Conservation (phyloP, 2,329 filamentous ascomycete genomes). For the Hortaea werneckii region DNA sequence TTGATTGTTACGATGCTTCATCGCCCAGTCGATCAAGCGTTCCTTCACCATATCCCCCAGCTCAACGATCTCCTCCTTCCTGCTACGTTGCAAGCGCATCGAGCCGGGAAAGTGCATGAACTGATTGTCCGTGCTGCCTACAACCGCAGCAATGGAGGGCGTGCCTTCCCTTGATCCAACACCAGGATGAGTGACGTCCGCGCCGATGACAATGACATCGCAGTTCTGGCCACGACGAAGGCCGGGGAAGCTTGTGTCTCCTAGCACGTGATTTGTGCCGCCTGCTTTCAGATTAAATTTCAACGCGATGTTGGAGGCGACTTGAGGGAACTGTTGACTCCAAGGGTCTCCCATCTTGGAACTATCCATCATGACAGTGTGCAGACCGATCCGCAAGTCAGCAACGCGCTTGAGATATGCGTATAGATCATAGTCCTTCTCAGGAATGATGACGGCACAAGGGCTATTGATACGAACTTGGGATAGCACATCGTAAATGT, state of each 20-base stretch:
- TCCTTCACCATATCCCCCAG: background rate
- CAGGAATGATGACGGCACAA: too few relatives aligned
- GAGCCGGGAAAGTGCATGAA: slow-evolving; percentile 27
- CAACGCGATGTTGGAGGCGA: background rate
- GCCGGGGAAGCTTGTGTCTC: background rate
- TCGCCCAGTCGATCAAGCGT: background rate
- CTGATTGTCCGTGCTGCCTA: slow-evolving; percentile 27
- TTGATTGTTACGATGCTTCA: background rate
- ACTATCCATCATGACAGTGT: too few relatives aligned
- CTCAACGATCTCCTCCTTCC: background rate
- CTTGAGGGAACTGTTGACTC: too few relatives aligned
- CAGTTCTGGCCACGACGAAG: background rate
- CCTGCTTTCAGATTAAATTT: slow-evolving; percentile 2
- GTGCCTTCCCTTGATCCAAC: slow-evolving; percentile 11
- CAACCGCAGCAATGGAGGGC: slow-evolving; percentile 33
- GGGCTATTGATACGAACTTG: too few relatives aligned
- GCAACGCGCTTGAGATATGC: slow-evolving; percentile 9
- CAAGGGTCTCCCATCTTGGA: too few relatives aligned
- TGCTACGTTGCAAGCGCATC: slow-evolving; percentile 23
- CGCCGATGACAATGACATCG: slow-evolving; percentile 31
- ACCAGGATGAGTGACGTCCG: slow-evolving; percentile 35
- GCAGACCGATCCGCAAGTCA: slow-evolving; percentile 6
- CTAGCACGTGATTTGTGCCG: background rate
- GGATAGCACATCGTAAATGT: too few relatives aligned
- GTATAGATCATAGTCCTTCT: background rate